Base-by-base conservation (phyloP, 768 basidiomycete genomes). In the Trametes villosa region DNA sequence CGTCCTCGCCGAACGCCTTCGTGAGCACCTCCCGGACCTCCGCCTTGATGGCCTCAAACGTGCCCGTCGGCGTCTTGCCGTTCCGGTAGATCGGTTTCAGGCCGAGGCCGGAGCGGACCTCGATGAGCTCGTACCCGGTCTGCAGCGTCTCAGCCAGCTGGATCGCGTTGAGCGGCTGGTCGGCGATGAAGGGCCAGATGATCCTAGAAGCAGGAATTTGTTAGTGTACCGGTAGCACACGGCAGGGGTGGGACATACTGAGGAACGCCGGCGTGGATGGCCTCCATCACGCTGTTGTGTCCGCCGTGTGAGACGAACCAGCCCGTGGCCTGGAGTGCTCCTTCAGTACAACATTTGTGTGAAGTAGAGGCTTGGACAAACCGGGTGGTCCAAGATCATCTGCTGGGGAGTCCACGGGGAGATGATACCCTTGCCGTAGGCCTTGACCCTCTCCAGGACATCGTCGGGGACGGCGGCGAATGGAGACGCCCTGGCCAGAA, bases 41-140 rank as follows among this genome's bases (percentile, higher is more conserved):
- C 2, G 11, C 46, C 33, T 55, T 45, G 12, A 70, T 15, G 4
- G 71, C 67, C 11, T 70, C 68, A 15, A 66, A 27, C 5, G 69
- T 69, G 6, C 68, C 68, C 9, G 30, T 48, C 11, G 67, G 67
- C 26, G 45, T 53, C 38, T 56, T 56, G 3, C 66, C 67, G 5
- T 60, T 62, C 2, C 70, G 60, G 36, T 55, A 61, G 5, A 63
- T 56, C 9, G 61, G 60, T 30, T 61, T 59, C 13, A 60, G 48
- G 9, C 60, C 65, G 36, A 54, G 34, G 20, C 68, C 66, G 3
- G 50, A 65, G 29, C 70, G 66, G 18, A 69, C 67, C 51, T 72
- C 65, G 22, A 72, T 40, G 0, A 72, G 66, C 65, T 72, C 67
- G 61, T 68, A 72, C 1, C 63, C 69, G 36, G 68, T 58, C 27